Evolutionary conservation across 495 filamentous ascomycete species (phyloP), one percentile per base, ranked within the genome.

Genomic region (Aspergillus egyptiacus): DNA sequence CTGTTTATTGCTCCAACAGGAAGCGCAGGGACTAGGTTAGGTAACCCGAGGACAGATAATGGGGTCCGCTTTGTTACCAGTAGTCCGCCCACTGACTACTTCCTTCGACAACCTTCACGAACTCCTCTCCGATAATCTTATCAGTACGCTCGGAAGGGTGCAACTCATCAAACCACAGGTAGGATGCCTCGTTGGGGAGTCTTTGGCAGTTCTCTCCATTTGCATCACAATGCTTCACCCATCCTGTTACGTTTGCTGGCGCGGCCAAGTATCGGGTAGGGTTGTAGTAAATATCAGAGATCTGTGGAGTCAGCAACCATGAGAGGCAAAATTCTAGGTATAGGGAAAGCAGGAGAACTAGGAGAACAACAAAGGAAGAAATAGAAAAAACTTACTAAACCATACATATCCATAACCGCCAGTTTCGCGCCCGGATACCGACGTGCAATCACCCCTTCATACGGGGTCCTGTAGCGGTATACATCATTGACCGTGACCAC

Each of bases 361-460:
- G 22, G 11, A n/a, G 22, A 28, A n/a, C 14, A 18, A 45, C 5
- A 31, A 48, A 20, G 24, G 11, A 18, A 46, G 10, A 11, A 11
- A 48, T 25, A 40, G 28, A 27, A 3, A 19, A 38, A 24, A 57
- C 68, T 33, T 49, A 76, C 72, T 45, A 89, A 65, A 39, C 62
- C 67, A 61, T 87, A 76, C 23, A 83, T 72, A 64, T 89, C 75
- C 56, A 82, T 81, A 33, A 87, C 53, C 22, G 79, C 80, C 52
- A 89, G 64, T 4, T 75, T 75, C 2, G 80, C 78, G 19, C 74
- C 77, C 0, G 76, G 77, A 67, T 76, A 87, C 27, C 80, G 64
- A 8, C 69, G 64, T 54, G 68, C 65, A 45, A 86, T 47, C 15
- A 68, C 19, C 2, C 68, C 49, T 55, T 84, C 74, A 51, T 73